Evolutionary conservation across 441 rosid genomes (phyloP), one percentile per base, ranked within the genome.

Genomic region (Jatropha podagrica): DNA sequence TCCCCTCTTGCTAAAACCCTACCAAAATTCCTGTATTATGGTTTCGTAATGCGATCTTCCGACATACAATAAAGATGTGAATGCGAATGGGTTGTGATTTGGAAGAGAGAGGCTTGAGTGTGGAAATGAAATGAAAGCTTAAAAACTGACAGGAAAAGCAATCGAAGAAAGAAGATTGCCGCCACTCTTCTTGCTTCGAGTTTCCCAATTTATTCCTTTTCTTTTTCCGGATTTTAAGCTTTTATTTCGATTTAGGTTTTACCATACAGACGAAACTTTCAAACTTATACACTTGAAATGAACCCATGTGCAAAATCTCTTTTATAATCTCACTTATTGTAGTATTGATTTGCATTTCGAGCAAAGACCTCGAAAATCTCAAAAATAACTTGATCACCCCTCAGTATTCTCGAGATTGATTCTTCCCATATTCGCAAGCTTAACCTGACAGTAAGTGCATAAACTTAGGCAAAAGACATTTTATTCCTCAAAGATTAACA

Each of bases 61-160:
- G 63, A 20, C 0, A 8, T 59, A 18, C 1, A 18, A 27, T 23
- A 20, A 20, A 1, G n/a, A 26, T 23, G 4, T 59, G 32, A 59
- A 59, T 3, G 14, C 12, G 0, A 7, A 27, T 56, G 89, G 87
- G 87, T 83, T 41, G 61, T 88, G 88, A 85, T 86, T 83, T 76
- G 55, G 82, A 81, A 79, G 87, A 85, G 89, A 82, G 88, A 85
- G 87, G 87, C 88, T 86, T 54, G 86, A 88, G 90, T 82, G 86
- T 86, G 81, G 80, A 26, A 27, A 27, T 27, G 32, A 27, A 27
- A 27, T 27, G 32, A 27, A 27, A 27, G 32, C 1, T 27, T 27
- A 27, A 27, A 27, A 27, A 27, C 32, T 27, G 32, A 27, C 32
- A 13, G 20, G 13, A 26, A 72, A 59, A 37, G 14, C 10, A 26